Evolutionary conservation across 2,329 filamentous ascomycete genomes (phyloP).

Genomic region (Cladosporium sphaerospermum): DNA sequence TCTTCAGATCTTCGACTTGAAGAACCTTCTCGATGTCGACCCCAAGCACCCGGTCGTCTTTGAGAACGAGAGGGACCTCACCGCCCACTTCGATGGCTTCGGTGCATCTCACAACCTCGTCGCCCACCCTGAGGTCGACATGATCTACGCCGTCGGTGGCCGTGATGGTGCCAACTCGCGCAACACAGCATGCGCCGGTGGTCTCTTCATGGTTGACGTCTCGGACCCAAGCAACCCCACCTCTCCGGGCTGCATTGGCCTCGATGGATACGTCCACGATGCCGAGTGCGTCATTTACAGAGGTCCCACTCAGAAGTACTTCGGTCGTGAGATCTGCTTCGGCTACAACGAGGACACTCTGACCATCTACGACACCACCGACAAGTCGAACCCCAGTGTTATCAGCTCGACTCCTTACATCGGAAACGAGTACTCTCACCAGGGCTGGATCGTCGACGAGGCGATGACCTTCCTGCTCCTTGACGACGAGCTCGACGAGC

Average conservation of each 20-base stretch:
- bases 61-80: constrained; percentile 35
- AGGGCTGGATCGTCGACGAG: constrained; percentile 44
- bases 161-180: constrained; percentile 31
- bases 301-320: constrained; percentile 45
- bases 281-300: constrained; percentile 54
- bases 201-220: constrained; percentile 55
- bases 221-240: constrained; percentile 48
- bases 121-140: constrained; percentile 40
- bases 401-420: constrained; percentile 47
- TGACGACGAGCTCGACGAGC: constrained; percentile 49
- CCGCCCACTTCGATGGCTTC: constrained; percentile 34
- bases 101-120: constrained; percentile 49
- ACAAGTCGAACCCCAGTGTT: constrained; percentile 36
- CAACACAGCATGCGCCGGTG: constrained; percentile 43
- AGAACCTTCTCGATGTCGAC: constrained; percentile 29
- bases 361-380: constrained; percentile 48
- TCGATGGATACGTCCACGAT: constrained; percentile 57
- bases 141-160: constrained; percentile 39
- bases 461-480: constrained; percentile 42
- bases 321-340: constrained; percentile 50
- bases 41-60: constrained; percentile 35
- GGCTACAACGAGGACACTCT: constrained; percentile 50
- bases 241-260: constrained; percentile 48
- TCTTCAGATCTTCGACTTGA: constrained; percentile 49
- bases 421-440: constrained; percentile 52